These are phyloP conservation scores for Kodamaea fukazawae DNA, from an alignment of 805 yeast species.

Conservation along the genomic window DNA sequence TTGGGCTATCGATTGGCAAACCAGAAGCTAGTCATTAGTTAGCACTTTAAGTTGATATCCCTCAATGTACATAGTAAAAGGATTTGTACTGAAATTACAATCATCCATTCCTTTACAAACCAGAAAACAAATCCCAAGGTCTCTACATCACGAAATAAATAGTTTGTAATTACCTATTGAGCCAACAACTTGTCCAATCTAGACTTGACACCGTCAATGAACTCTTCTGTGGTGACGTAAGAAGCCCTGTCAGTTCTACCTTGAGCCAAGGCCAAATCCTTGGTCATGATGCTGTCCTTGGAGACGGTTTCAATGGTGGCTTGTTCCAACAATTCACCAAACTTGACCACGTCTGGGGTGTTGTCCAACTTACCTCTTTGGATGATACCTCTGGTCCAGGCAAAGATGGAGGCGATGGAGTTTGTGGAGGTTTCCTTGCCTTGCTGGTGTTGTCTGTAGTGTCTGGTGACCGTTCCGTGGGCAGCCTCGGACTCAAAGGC, in stretches of 20 bases:
- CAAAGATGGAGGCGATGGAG: slow-evolving; percentile 81
- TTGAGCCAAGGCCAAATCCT: slow-evolving; percentile 73
- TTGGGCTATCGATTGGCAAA: too few species aligned
- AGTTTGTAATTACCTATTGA: background rate
- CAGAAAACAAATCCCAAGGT: too few species aligned
- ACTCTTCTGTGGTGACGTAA: slow-evolving; percentile 73
- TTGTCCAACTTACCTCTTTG: slow-evolving; percentile 77
- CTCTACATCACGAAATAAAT: too few species aligned
- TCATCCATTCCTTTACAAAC: too few species aligned
- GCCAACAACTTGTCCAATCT: slow-evolving; percentile 44
- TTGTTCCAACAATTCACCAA: slow-evolving; percentile 62
- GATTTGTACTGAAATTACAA: too few species aligned
- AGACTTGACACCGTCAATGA: slow-evolving; percentile 71
- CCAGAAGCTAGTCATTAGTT: too few species aligned
- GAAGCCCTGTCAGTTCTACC: slow-evolving; percentile 59
- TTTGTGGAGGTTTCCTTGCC: slow-evolving; percentile 83
- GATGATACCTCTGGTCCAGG: slow-evolving; percentile 82
- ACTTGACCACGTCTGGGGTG: slow-evolving; percentile 67
- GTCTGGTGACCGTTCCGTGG: slow-evolving; percentile 86
- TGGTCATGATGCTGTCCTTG: slow-evolving; percentile 75
- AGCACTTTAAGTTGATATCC: too few species aligned
- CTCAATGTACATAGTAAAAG: too few species aligned
- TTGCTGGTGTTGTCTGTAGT: slow-evolving; percentile 75
- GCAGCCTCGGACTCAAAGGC: slow-evolving; percentile 87
- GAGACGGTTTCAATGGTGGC: slow-evolving; percentile 73